Base-by-base conservation (phyloP, 139 green algal genomes). In the Spirogloea muscicola region DNA sequence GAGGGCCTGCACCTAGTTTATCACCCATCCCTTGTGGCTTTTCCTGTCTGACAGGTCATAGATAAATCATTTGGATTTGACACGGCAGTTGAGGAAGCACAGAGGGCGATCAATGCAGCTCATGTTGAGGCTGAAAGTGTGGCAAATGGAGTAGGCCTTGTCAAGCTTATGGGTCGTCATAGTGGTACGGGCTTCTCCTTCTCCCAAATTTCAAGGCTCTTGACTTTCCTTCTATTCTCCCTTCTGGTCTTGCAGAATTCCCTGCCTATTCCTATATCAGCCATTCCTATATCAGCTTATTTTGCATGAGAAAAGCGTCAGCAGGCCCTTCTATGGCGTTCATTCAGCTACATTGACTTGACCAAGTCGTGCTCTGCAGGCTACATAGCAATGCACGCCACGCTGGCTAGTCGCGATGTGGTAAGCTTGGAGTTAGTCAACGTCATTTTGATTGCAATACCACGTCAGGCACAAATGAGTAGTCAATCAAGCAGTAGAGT, bases 111-210 rank as follows among this genome's bases (percentile, higher is more conserved):
- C 49, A 77, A 96, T 69, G 91, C 90, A 4, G 94, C 94, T 3
- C 92, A 97, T 72, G 91, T 76, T 37, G 93, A 99, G 87, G 92
- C 94, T 2, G 85, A 73, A 76, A 87, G 68, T 27, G 90, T 89
- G 1, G 76, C 82, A 36, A 76, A 87, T 6, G 94, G 94, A 58
- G 91, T 99, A 36, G 91, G 90, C 21, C 67, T 99, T 40, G 94
- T 99, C 27, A 98, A 98, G 85, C 88, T 99, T 48, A 99, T 99
- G 94, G 94, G 94, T 2, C 83, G 94, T 6, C 87, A 95, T 80
- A 44, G 70, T 49, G 70, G 70, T 79, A 41, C 21, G 46, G 21
- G 21, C 46, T n/a, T n/a, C n/a, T n/a, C n/a, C n/a, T n/a, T n/a
- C n/a, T n/a, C n/a, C n/a, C n/a, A n/a, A n/a, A n/a, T n/a, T n/a